Base-by-base conservation (phyloP, 1,284 basidiomycete species). In the Moesziomyces sp. region DNA sequence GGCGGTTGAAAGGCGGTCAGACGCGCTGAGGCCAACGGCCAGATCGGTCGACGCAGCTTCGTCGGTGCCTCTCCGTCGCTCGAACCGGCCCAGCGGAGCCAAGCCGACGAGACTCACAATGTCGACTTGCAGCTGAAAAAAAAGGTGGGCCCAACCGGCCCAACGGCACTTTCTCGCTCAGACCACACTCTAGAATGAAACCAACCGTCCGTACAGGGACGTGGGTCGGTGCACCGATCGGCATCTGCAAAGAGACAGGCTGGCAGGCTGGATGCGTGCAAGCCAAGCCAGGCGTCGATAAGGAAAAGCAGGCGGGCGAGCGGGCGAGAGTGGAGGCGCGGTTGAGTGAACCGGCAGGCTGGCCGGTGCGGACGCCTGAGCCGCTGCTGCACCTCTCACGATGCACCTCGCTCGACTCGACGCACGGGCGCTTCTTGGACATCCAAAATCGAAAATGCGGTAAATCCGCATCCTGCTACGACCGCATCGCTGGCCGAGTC, bases 391-490 rank as follows among this genome's bases (percentile, higher is more conserved):
- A 64, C 53, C 56, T 63, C 52, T 63, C 35, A 42, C n/a, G 30
- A 19, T 43, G 26, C 23, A 63, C 26, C 26, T 28, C 3, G 9
- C 14, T 21, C 18, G n/a, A 40, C 38, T 38, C 47, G 26, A 47
- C 26, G 59, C 59, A 68, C 66, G 59, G 56, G 56, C 66, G 51
- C 24, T 44, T 48, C 42, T 48, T 14, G n/a, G 24, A 42, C 26
- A 28, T 28, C 26, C 9, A 26, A n/a, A 24, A 34, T 24, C 38
- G 54, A 58, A 68, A 62, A 55, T 5, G 51, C 66, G 66, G 26
- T 62, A 62, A 62, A 48, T 43, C 65, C 65, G 55, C 44, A 21
- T 55, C 55, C 65, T 62, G 47, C 44, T 51, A 68, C 16, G 45
- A 46, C 59, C 58, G 65, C 30, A 13, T 11, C 30, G 5, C 30